These are phyloP conservation scores for Chloranthus sessilifolius DNA, from an alignment of 164 flowering plant genomes.

Conservation along the genomic window DNA sequence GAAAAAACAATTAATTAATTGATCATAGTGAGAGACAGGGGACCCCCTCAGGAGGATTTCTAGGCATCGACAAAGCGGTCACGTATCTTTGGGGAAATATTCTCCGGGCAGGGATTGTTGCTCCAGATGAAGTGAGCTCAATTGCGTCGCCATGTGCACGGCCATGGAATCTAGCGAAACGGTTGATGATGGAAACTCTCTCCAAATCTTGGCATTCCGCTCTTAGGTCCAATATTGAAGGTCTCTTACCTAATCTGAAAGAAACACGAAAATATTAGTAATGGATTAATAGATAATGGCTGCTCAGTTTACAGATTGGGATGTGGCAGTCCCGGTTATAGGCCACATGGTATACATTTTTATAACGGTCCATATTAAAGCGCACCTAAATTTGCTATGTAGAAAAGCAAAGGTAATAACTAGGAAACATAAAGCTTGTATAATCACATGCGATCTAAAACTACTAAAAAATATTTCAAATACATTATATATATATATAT, in stretches of 20 bases:
- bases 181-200: constrained; percentile 46
- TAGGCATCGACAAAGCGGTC: constrained; percentile 43
- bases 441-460: no score
- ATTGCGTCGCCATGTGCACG: constrained; percentile 22
- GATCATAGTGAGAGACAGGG: constrained; percentile 55
- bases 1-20: constrained; percentile 1
- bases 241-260: constrained; percentile 46
- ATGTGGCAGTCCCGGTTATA: no score
- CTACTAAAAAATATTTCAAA: no score
- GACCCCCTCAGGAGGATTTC: constrained; percentile 38
- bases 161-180: constrained; percentile 59
- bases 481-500: no score
- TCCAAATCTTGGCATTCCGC: constrained; percentile 53
- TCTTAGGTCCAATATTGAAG: constrained; percentile 38
- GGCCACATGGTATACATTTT: no score
- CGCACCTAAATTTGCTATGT: no score
- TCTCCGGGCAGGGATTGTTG: constrained; percentile 17
- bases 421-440: no score
- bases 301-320: no score
- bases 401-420: no score
- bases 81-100: constrained; percentile 45
- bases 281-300: no score
- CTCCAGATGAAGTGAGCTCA: constrained; percentile 27
- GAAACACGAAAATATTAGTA: no score
- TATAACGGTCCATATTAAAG: no score